Conservation (phyloP, 257 asterid genomes). For the Coffea canephora region DNA sequence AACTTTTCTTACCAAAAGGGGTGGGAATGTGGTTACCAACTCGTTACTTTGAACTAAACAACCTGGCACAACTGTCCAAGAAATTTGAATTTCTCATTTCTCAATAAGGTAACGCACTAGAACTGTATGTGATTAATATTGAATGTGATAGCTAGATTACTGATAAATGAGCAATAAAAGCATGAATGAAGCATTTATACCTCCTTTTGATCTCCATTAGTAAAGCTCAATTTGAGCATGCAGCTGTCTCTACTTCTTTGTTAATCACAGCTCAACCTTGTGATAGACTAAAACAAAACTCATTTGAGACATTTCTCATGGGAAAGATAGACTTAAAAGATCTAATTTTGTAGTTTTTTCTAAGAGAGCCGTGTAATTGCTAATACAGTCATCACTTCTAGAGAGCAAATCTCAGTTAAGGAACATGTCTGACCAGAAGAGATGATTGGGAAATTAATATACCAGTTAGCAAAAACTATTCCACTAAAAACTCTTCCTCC, state of each 20-base stretch:
- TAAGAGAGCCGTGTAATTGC: neutral
- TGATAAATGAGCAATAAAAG: neutral
- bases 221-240: neutral
- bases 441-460: neutral
- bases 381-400: neutral
- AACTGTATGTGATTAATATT: neutral
- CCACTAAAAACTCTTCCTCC: slow-evolving; percentile 38
- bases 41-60: neutral
- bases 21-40: neutral
- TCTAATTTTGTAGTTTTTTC: neutral
- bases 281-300: neutral
- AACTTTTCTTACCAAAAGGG: neutral
- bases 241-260: neutral
- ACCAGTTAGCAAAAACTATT: slow-evolving; percentile 6
- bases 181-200: neutral
- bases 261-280: neutral
- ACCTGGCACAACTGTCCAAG: neutral
- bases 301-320: neutral
- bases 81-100: neutral
- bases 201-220: slow-evolving; percentile 2
- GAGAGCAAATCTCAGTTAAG: neutral
- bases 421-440: neutral
- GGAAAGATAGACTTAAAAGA: neutral
- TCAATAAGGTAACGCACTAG: neutral
- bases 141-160: neutral